Percentiles rank a stretch among this genome's conserved stretches.
phyloP scores from a whole-genome alignment of 352 stramenopile species.

The Blastocystis sp. region DNA sequence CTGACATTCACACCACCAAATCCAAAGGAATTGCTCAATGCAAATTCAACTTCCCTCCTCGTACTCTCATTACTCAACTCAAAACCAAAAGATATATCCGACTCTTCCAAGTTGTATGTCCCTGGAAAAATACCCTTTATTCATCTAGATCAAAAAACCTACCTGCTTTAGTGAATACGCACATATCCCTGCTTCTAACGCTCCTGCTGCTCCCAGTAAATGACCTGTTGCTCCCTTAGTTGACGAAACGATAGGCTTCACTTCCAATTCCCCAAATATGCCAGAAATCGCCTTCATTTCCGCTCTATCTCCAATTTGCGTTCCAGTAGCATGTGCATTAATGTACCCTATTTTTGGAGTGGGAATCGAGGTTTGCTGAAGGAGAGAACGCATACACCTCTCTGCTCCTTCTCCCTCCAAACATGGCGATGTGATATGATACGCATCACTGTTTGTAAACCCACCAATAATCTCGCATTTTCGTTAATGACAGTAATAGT shows the following conservation, averaged over 20 bases:
- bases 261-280: conserved; percentile 70
- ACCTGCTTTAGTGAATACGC: background rate
- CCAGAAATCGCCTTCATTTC: conserved; percentile 82
- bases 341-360: conserved; percentile 87
- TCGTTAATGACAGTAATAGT: background rate
- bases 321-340: conserved; percentile 96
- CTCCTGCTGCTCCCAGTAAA: conserved; percentile 86
- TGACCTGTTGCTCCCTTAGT: conserved; percentile 80
- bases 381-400: conserved; percentile 80
- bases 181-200: conserved; percentile 76
- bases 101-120: conserved; percentile 83
- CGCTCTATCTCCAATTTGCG: conserved; percentile 86
- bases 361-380: conserved; percentile 72
- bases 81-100: conserved; percentile 68
- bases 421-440: conserved; percentile 78
- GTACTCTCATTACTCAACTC: conserved; percentile 68
- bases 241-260: conserved; percentile 71
- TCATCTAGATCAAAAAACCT: conserved; percentile 83
- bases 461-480: conserved; percentile 23
- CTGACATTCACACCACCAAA: conserved; percentile 89
- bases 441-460: conserved; percentile 75
- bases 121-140: conserved; percentile 83
- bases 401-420: conserved; percentile 69
- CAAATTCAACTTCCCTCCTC: conserved; percentile 68
- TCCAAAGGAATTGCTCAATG: conserved; percentile 90